Evolutionary conservation across 2,329 filamentous ascomycete genomes (phyloP).

Genomic region (Beauveria bassiana): DNA sequence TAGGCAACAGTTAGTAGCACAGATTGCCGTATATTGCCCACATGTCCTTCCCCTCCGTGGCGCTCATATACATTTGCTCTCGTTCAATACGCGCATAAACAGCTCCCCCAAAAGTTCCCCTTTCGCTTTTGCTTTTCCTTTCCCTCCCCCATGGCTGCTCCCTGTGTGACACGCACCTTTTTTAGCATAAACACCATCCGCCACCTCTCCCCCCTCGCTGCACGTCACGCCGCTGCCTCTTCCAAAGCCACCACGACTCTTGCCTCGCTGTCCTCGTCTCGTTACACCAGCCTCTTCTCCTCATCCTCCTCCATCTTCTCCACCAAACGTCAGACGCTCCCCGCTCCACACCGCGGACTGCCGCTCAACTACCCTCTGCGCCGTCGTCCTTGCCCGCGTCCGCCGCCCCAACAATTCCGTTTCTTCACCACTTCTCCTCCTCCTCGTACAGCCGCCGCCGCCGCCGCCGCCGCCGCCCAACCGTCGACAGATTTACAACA

Average conservation of each 20-base stretch:
- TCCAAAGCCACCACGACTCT: neutral
- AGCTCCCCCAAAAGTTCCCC: neutral
- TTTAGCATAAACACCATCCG: neutral
- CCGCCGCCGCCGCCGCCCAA: neutral
- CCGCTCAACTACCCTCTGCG: neutral
- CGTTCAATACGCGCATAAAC: neutral
- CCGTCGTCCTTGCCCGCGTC: neutral
- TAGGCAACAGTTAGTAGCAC: neutral
- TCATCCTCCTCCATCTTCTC: neutral
- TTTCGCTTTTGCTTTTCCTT: neutral
- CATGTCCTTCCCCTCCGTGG: neutral
- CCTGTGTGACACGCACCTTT: neutral
- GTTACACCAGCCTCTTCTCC: neutral
- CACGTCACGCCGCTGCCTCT: neutral
- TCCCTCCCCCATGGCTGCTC: neutral
- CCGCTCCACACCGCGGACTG: neutral
- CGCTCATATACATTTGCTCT: neutral
- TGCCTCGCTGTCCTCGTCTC: neutral
- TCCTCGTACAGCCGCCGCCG: neutral
- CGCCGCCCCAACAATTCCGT: neutral
- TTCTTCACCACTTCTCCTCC: neutral
- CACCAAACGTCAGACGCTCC: neutral
- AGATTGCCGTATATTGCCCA: neutral
- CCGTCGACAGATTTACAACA: neutral
- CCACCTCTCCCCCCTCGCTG: neutral